Percentiles rank a stretch among this genome's conserved stretches.
These are phyloP conservation scores for Lachnellula hyalina DNA, from an alignment of 2,329 filamentous ascomycete species.

Conservation along the genomic window DNA sequence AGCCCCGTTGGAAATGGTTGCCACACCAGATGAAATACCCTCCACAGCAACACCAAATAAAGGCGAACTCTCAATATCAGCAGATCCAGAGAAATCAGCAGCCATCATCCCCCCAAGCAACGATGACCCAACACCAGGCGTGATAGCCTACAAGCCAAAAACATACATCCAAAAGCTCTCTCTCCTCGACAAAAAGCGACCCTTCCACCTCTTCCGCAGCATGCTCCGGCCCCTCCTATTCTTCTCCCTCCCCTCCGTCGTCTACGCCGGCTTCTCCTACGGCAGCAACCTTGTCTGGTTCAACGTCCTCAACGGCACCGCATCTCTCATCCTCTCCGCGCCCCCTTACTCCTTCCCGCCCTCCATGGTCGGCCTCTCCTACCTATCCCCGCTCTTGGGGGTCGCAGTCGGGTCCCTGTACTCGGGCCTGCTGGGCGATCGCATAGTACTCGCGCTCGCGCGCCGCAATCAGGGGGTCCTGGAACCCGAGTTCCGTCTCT, in stretches of 20 bases:
- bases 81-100: constrained; percentile 15
- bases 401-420: constrained; percentile 26
- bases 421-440: constrained; percentile 28
- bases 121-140: not conserved
- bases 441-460: constrained; percentile 33
- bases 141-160: constrained; percentile 16
- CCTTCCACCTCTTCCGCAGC: constrained; percentile 29
- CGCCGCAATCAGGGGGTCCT: constrained; percentile 37
- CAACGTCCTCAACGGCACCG: constrained; percentile 34
- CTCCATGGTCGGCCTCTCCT: constrained; percentile 31
- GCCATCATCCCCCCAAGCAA: not conserved
- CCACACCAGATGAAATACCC: constrained; percentile 1
- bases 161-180: constrained; percentile 26
- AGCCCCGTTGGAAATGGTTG: constrained; percentile 11
- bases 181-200: constrained; percentile 21
- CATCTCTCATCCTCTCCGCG: constrained; percentile 29
- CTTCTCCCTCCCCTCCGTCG: constrained; percentile 31
- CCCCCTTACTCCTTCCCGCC: constrained; percentile 34
- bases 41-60: constrained; percentile 11
- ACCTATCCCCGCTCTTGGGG: constrained; percentile 30
- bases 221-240: constrained; percentile 27
- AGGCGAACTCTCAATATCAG: not conserved
- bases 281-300: constrained; percentile 34
- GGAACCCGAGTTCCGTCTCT: constrained; percentile 31
- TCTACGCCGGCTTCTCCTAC: constrained; percentile 33